Conservation (phyloP, 129 eudicot genomes). For the Arctium lappa region DNA sequence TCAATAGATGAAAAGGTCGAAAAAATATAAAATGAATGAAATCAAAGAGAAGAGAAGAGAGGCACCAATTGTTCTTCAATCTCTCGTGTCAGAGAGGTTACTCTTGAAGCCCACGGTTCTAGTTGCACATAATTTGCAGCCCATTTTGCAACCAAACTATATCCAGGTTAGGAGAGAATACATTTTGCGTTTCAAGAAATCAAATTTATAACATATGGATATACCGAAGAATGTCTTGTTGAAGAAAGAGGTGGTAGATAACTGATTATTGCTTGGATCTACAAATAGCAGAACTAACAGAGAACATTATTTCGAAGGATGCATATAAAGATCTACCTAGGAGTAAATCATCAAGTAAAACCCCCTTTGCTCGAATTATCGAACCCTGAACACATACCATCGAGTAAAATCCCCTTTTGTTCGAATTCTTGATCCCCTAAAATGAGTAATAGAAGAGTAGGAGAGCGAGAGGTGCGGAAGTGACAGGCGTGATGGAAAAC, state of each 20-base stretch:
- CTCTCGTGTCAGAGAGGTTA: slow-evolving; percentile 87
- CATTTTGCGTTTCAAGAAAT: neutral
- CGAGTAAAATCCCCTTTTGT: no score
- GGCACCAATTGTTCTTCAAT: slow-evolving; percentile 86
- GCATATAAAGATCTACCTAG: slow-evolving; percentile 52
- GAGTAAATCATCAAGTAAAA: slow-evolving; percentile 13
- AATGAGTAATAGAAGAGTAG: no score
- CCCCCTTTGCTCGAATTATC: no score
- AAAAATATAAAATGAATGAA: no score
- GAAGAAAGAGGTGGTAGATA: neutral
- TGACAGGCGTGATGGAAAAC: no score
- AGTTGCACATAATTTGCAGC: slow-evolving; percentile 95
- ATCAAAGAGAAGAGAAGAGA: no score
- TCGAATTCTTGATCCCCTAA: no score
- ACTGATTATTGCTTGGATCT: neutral
- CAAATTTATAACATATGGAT: neutral
- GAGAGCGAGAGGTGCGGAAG: no score
- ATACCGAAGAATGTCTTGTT: neutral
- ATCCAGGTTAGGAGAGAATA: neutral
- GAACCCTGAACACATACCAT: no score
- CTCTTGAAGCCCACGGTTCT: slow-evolving; percentile 96
- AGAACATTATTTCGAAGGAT: neutral
- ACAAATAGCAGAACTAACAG: neutral
- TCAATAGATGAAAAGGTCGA: no score
- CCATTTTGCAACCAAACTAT: slow-evolving; percentile 99